Base-by-base conservation (phyloP, 371 early-diverging fungal genomes). In the Syncephalis plumigaleata region DNA sequence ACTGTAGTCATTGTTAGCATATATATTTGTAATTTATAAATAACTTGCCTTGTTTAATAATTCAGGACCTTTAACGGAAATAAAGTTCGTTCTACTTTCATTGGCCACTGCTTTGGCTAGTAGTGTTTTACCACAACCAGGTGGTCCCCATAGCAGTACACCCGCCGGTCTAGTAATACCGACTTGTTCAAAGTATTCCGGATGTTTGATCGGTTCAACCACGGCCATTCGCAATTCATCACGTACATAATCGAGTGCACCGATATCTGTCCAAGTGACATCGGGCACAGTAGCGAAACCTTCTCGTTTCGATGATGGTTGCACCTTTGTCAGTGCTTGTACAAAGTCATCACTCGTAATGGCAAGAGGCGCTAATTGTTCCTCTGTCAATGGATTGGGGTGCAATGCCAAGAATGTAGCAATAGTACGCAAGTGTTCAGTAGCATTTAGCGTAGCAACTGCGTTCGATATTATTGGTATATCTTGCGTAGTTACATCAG, bases 61-160 rank as follows among this genome's bases (percentile, higher is more conserved):
- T 59, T 99, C 99, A 16, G 99, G 99, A 0, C 99, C 99, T 59
- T 98, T 98, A 44, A 99, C 93, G 27, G 89, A 87, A 42, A 99
- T 91, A 57, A 99, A 98, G 64, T 98, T 98, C 56, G 91, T 93
- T 48, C 88, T 81, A 55, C 84, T 87, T 62, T 92, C 92, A 60
- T 88, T 95, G 1, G 98, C 95, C 22, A 99, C 91, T 0, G 99
- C 99, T 61, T 96, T 96, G 16, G 99, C 99, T 52, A 99, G 68
- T 51, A 99, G 61, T 2, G 99, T 98, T 65, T 99, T 99, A 44
- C 99, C 99, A 67, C 96, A 96, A 53, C 99, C 99, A 3, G 99
- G 99, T 27, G 99, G 99, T 11, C 99, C 99, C 81, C 96, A 95
- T 15, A 99, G 66, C 40, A 99, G 65, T 0, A 99, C 94, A 47